These are phyloP conservation scores for Cercospora sesami DNA, from an alignment of 2,329 filamentous ascomycete species.

Conservation along the genomic window DNA sequence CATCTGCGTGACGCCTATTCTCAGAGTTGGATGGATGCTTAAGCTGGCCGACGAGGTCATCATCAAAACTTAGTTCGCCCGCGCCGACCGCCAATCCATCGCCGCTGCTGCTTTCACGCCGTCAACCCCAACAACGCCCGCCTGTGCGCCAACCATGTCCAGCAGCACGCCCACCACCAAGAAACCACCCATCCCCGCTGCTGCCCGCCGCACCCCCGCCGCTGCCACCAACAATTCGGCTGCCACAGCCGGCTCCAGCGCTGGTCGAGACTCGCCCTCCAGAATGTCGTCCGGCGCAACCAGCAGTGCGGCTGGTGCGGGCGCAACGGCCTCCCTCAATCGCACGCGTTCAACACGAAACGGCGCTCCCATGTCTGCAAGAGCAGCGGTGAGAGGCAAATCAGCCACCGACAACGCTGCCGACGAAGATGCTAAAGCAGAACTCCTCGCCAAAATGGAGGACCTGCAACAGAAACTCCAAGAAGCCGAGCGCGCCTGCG, in stretches of 20 bases:
- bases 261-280: conserved; percentile 27
- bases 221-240: conserved; percentile 9
- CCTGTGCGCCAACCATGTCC: conserved; percentile 11
- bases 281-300: conserved; percentile 23
- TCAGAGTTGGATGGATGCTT: conserved; percentile 15
- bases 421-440: conserved; percentile 70
- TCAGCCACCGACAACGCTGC: conserved; percentile 36
- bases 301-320: conserved; percentile 17
- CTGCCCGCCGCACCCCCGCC: conserved; percentile 24
- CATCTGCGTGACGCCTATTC: conserved; percentile 7
- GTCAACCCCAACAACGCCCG: background rate
- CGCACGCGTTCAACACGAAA: conserved; percentile 63
- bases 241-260: conserved; percentile 5
- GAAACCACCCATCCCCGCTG: conserved; percentile 23
- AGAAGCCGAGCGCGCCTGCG: conserved; percentile 80
- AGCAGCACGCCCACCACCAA: conserved; percentile 24
- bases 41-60: background rate
- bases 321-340: conserved; percentile 30
- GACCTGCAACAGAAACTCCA: conserved; percentile 81
- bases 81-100: conserved; percentile 8
- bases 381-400: conserved; percentile 64
- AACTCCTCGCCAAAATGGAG: conserved; percentile 74
- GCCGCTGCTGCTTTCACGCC: conserved; percentile 5
- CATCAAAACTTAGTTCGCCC: conserved; percentile 2
- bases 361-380: conserved; percentile 69